Conservation (phyloP, 106 monocot species). For the Acorus calamus region DNA sequence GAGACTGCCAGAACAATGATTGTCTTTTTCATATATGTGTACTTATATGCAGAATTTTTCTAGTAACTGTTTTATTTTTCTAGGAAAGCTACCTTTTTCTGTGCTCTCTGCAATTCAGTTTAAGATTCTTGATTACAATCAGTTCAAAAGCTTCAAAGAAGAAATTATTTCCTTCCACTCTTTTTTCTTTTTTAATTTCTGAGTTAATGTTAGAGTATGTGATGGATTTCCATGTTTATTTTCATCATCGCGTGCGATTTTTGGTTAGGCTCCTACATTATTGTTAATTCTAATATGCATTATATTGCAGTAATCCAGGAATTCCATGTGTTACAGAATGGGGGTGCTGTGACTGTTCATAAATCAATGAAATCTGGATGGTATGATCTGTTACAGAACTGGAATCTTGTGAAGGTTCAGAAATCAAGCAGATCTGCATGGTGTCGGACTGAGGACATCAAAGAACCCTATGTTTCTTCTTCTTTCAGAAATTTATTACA, state of each 20-base stretch:
- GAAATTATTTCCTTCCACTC: too few relatives aligned
- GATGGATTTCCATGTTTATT: too few relatives aligned
- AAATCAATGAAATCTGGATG: slow-evolving; percentile 11
- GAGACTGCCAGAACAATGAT: too few relatives aligned
- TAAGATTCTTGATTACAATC: too few relatives aligned
- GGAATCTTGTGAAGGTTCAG: neutral
- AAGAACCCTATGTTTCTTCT: slow-evolving; percentile 40
- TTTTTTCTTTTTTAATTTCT: too few relatives aligned
- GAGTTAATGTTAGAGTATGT: too few relatives aligned
- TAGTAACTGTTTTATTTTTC: too few relatives aligned
- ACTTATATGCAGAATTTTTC: too few relatives aligned
- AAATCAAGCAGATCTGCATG: neutral
- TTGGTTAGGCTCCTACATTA: neutral
- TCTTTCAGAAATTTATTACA: slow-evolving; percentile 48
- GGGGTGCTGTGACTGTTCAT: slow-evolving; percentile 5
- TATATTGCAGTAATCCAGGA: slow-evolving; percentile 33
- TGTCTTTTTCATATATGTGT: too few relatives aligned
- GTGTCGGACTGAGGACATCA: slow-evolving; percentile 5
- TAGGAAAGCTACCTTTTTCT: too few relatives aligned
- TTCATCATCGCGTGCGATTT: neutral
- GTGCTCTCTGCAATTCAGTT: too few relatives aligned
- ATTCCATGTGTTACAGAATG: slow-evolving; percentile 13
- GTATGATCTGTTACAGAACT: slow-evolving; percentile 1
- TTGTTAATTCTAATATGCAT: neutral
- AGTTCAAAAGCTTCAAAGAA: too few relatives aligned